Evolutionary conservation across 2,329 filamentous ascomycete genomes (phyloP), one percentile per base, ranked within the genome.

Genomic region (Neonectria punicea): DNA sequence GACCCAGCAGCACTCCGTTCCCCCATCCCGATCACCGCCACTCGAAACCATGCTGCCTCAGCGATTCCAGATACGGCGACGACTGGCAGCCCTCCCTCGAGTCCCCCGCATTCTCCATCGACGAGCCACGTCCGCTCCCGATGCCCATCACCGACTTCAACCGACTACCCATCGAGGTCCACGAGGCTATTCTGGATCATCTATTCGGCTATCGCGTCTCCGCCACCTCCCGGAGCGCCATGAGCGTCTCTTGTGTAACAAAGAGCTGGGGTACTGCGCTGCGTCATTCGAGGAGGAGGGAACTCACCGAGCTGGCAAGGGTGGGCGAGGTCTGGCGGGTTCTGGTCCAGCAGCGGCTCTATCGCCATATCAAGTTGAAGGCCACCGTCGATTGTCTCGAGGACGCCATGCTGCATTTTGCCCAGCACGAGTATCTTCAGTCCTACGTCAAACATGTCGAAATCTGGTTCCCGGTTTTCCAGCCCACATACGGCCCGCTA

Each of bases 381-480:
- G 91, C 90, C 0, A 92, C 90, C 0, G 81, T 86, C 41, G 83
- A 86, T n/a, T 90, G 86, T 16, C 79, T 92, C 44, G 80, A 86
- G 46, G 83, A 88, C 53, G 87, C 90, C 7, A 82, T 86, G 67
- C 68, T 80, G 36, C 93, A 90, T 82, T 91, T 93, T 69, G 77
- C 80, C 16, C 69, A 78, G 10, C 84, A 89, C 64, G 81, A 84
- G 30, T 87, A 92, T 72, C 84, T 93, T 6, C 84, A 86, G 20
- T 71, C 79, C 9, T 88, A 92, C 70, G 88, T 93, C 65, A 89
- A 89, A 69, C 91, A 93, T 73, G 86, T 93, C 64, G 91, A 93
- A 78, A 84, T 93, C 46, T 93, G 91, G 90, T 92, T 93, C 67
- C 91, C 92, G 3, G 90, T 93, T 44, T 93, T 91, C 71, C 86